These are phyloP conservation scores for Leccinum barrowsii DNA, from an alignment of 768 basidiomycete genomes.

Conservation along the genomic window DNA sequence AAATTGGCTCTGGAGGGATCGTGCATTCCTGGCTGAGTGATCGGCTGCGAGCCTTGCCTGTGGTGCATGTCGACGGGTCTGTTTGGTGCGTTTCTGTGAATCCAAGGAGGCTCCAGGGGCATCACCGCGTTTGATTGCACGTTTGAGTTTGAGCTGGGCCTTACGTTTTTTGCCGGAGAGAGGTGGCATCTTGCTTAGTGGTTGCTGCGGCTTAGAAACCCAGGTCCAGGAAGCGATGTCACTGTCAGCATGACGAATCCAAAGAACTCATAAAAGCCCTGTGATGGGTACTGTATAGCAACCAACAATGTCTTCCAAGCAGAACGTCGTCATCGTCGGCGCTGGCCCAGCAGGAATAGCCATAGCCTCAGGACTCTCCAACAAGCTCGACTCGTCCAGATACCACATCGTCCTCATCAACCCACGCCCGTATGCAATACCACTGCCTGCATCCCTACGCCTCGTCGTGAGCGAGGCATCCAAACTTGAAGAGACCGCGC, in stretches of 20 bases:
- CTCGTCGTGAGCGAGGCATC: constrained; percentile 39
- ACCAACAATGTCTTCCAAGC: constrained; percentile 16
- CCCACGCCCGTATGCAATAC: constrained; percentile 45
- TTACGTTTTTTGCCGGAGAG: constrained; percentile 66
- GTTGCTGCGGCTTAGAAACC: not conserved
- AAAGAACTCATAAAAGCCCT: not conserved
- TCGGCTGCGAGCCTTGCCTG: constrained; percentile 16
- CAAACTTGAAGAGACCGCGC: constrained; percentile 39
- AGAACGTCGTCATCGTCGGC: constrained; percentile 54
- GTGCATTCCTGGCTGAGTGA: constrained; percentile 39
- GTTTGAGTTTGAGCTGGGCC: constrained; percentile 69
- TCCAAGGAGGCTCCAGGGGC: constrained; percentile 33
- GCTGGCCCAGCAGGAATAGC: constrained; percentile 47
- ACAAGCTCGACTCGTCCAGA: constrained; percentile 43
- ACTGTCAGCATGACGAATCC: not conserved
- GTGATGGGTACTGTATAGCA: not conserved
- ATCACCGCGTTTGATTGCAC: constrained; percentile 84
- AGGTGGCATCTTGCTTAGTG: constrained; percentile 14
- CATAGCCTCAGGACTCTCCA: constrained; percentile 45
- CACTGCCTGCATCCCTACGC: constrained; percentile 51
- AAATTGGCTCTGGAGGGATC: constrained; percentile 65
- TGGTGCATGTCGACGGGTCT: constrained; percentile 1
- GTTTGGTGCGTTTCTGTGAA: constrained; percentile 10
- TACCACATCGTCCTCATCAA: constrained; percentile 56
- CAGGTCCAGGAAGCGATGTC: not conserved